These are phyloP conservation scores for Diophrys sp. DNA, from an alignment of 73 alveolate genomes.

Conservation along the genomic window DNA sequence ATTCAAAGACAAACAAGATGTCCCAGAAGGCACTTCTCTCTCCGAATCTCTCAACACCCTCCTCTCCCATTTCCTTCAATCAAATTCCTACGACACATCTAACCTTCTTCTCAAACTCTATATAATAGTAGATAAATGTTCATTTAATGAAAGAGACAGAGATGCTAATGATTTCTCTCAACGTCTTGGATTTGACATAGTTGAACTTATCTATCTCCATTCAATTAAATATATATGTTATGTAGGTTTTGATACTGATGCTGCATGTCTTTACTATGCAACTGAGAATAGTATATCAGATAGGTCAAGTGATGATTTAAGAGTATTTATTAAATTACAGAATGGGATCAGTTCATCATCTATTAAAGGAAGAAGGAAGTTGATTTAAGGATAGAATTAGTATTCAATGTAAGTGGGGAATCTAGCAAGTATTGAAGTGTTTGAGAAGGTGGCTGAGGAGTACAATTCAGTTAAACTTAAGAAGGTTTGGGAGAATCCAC, in stretches of 20 bases:
- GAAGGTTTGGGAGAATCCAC: constrained; percentile 1
- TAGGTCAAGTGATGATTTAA: background rate
- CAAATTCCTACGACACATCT: background rate
- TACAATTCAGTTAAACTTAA: background rate
- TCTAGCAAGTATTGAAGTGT: background rate
- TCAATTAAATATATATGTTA: background rate
- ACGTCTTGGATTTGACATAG: background rate
- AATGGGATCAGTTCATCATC: background rate
- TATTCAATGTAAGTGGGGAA: background rate
- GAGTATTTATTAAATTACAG: background rate
- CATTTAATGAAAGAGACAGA: background rate
- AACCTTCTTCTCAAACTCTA: too few species aligned
- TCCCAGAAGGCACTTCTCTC: background rate
- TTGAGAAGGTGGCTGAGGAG: background rate
- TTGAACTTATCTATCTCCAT: background rate
- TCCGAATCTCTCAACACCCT: background rate
- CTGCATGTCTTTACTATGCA: constrained; percentile 5
- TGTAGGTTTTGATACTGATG: constrained; percentile 10
- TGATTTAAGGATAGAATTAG: background rate
- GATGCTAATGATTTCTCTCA: background rate
- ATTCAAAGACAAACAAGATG: background rate
- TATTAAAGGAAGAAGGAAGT: background rate
- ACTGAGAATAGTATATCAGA: background rate
- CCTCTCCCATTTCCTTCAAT: background rate
- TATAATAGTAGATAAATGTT: background rate